phyloP scores from a whole-genome alignment of 208 protist species.

The Wallacemonas collosoma region DNA sequence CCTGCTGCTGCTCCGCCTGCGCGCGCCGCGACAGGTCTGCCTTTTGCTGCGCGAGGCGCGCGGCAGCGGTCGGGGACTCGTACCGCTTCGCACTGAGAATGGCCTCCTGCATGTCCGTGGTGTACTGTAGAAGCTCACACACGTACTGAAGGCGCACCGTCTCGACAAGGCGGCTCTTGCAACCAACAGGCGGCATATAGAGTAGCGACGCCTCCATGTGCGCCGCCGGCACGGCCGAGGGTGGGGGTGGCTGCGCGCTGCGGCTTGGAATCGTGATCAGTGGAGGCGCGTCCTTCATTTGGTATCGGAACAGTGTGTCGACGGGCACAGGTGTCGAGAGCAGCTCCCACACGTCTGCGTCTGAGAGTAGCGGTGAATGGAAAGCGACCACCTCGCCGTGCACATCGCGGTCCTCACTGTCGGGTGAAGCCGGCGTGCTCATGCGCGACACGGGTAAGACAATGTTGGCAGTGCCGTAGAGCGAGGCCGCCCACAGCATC shows the following conservation, averaged over 20 bases:
- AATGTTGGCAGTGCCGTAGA: not conserved
- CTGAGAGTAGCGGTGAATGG: not conserved
- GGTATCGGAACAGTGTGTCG: slow-evolving; percentile 33
- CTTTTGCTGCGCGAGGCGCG: slow-evolving; percentile 17
- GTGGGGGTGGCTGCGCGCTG: not conserved
- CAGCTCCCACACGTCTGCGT: slow-evolving; percentile 16
- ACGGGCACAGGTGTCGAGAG: slow-evolving; percentile 33
- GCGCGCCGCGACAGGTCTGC: not conserved
- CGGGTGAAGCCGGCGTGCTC: not conserved
- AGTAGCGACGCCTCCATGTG: slow-evolving; percentile 3
- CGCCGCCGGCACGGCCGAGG: not conserved
- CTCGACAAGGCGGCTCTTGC: slow-evolving; percentile 42
- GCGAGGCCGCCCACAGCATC: slow-evolving; percentile 20
- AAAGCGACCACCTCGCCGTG: not conserved
- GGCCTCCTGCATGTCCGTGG: slow-evolving; percentile 40
- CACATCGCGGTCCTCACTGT: not conserved
- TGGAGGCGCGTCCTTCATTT: not conserved
- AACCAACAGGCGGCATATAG: slow-evolving; percentile 13
- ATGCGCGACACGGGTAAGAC: slow-evolving; percentile 3
- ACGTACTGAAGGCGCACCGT: slow-evolving; percentile 45
- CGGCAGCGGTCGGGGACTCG: slow-evolving; percentile 24
- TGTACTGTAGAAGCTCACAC: slow-evolving; percentile 42
- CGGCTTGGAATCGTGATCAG: not conserved
- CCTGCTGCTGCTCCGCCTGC: slow-evolving; percentile 11
- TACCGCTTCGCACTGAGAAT: slow-evolving; percentile 33